These are phyloP conservation scores for Capsicum baccatum DNA, from an alignment of 257 asterid genomes.

Conservation along the genomic window DNA sequence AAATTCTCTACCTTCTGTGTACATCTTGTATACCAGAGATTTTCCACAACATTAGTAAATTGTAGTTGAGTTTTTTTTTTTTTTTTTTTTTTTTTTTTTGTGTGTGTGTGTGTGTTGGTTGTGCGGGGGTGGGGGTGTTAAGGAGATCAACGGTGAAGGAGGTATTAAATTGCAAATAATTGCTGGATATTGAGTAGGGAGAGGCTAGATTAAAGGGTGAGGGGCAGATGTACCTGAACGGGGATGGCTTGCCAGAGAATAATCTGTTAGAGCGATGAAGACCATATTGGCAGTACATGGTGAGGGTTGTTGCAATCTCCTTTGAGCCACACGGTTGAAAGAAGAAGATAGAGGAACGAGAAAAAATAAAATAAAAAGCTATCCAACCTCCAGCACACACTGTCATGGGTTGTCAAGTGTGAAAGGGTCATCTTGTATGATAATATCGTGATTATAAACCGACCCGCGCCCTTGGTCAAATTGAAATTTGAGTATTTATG, in stretches of 20 bases:
- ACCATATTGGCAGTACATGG: background rate
- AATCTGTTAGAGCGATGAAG: background rate
- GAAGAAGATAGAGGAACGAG: conserved; percentile 18
- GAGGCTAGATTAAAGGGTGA: no score
- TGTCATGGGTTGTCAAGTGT: no score
- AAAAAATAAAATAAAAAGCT: background rate
- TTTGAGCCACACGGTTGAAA: background rate
- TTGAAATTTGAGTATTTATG: background rate
- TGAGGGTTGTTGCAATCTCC: background rate
- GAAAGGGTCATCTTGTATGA: no score
- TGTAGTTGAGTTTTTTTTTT: background rate
- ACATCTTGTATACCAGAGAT: background rate
- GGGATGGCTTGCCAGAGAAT: background rate
- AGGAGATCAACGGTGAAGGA: no score
- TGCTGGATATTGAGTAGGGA: no score
- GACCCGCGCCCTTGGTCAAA: background rate
- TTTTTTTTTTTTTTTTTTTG: no score
- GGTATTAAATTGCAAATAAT: no score
- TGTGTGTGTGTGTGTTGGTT: no score
- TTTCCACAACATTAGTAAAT: background rate
- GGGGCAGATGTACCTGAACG: no score
- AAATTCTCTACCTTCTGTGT: background rate
- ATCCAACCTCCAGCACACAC: no score
- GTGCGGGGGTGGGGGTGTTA: no score
- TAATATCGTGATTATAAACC: no score